Conservation (phyloP, 257 asterid species). For the Gentiana macrophylla region DNA sequence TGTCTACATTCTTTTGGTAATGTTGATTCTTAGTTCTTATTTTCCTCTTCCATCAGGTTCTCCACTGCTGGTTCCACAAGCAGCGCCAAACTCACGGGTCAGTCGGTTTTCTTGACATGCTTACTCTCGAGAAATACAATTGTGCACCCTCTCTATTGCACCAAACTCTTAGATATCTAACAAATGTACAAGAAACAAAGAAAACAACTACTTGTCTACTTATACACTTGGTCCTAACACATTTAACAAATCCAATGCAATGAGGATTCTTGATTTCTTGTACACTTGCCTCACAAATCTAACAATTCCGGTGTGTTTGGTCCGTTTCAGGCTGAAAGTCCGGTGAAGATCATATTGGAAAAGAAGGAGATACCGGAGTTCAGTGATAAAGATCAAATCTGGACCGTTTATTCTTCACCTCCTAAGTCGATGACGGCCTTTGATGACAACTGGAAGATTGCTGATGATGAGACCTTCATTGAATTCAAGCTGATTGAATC, state of each 20-base stretch:
- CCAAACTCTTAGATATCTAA: no score
- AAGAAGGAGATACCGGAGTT: conserved; percentile 51
- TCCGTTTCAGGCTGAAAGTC: conserved; percentile 18
- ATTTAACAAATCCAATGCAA: no score
- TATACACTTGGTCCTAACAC: neutral
- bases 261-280: neutral
- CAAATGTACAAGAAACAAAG: no score
- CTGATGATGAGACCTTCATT: conserved; percentile 20
- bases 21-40: neutral
- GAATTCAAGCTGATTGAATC: conserved; percentile 33
- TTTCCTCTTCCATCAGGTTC: conserved; percentile 13
- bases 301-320: neutral
- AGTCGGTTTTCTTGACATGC: conserved; percentile 1
- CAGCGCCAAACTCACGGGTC: conserved; percentile 38
- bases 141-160: no score
- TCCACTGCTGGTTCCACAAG: conserved; percentile 16
- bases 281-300: no score
- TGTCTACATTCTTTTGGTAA: neutral
- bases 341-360: conserved; percentile 24
- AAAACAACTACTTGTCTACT: neutral
- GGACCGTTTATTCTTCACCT: conserved; percentile 30
- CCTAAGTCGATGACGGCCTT: conserved; percentile 42
- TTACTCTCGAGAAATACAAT: no score
- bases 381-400: conserved; percentile 10
- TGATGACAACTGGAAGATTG: conserved; percentile 27